phyloP scores from a whole-genome alignment of 345 rosid genomes.

The Moringa oleifera region DNA sequence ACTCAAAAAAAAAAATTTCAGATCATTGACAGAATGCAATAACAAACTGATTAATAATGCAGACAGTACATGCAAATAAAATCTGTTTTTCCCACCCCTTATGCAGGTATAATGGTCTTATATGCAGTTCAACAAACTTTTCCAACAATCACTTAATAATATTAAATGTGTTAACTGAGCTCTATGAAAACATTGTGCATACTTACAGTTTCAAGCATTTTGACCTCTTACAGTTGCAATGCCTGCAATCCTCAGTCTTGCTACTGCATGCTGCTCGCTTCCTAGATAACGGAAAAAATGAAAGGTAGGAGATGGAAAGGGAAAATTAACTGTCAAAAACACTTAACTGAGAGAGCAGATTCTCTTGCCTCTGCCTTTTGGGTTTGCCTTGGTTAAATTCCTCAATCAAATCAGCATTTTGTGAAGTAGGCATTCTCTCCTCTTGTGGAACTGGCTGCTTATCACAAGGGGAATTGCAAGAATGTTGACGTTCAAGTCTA shows the following conservation, averaged over 20 bases:
- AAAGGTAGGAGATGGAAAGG: not conserved
- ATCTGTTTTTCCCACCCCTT: no score
- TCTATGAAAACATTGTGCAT: not conserved
- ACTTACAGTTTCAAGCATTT: no score
- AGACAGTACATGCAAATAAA: no score
- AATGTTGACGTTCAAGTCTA: conserved; percentile 9
- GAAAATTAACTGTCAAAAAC: not conserved
- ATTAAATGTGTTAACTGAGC: no score
- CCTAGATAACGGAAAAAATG: conserved; percentile 13
- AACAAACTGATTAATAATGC: no score
- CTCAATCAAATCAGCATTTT: conserved; percentile 15
- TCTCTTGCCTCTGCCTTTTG: conserved; percentile 22
- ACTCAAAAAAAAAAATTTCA: no score
- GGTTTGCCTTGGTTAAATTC: conserved; percentile 20
- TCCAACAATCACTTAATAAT: no score
- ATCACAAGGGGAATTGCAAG: conserved; percentile 14
- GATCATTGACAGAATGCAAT: no score
- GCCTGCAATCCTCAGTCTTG: conserved; percentile 23
- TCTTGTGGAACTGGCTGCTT: conserved; percentile 15
- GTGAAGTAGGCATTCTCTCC: conserved; percentile 11
- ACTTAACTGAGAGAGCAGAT: not conserved
- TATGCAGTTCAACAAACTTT: no score
- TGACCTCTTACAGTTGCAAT: conserved; percentile 42
- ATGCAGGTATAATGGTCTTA: no score
- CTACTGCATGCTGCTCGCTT: conserved; percentile 14